phyloP scores from a whole-genome alignment of 2,329 filamentous ascomycete genomes.

The Fusarium sp. region DNA sequence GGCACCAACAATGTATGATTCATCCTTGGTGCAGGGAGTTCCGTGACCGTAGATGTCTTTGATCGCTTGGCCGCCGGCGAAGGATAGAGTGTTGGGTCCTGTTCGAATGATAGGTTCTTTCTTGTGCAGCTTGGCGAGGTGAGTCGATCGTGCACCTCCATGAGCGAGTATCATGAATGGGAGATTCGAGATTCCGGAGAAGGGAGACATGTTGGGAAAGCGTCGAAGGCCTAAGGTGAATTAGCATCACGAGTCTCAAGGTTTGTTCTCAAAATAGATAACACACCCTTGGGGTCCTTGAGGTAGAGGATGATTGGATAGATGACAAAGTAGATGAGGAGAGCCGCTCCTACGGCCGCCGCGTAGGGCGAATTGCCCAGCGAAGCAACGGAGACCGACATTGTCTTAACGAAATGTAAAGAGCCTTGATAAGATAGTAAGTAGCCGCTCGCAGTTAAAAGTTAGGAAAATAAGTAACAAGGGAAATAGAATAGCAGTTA shows the following conservation, averaged over 20 bases:
- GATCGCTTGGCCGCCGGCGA: slow-evolving; percentile 39
- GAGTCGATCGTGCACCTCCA: not conserved
- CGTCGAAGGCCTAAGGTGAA: slow-evolving; percentile 14
- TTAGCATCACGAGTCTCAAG: not conserved
- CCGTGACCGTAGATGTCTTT: slow-evolving; percentile 57
- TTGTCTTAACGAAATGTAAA: not conserved
- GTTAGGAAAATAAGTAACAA: no score
- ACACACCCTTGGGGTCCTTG: slow-evolving; percentile 50
- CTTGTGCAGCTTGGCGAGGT: slow-evolving; percentile 60
- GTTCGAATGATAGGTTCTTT: slow-evolving; percentile 48
- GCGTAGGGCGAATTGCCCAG: slow-evolving; percentile 34
- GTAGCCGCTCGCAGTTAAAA: no score
- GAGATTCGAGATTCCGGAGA: slow-evolving; percentile 34
- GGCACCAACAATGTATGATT: slow-evolving; percentile 55
- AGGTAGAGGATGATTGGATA: slow-evolving; percentile 27
- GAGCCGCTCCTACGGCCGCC: slow-evolving; percentile 5
- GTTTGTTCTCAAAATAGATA: rapidly evolving
- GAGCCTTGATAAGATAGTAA: no score
- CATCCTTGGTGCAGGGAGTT: slow-evolving; percentile 61
- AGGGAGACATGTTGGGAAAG: slow-evolving; percentile 27
- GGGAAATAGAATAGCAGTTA: no score
- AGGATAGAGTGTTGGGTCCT: slow-evolving; percentile 41
- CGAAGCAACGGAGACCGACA: slow-evolving; percentile 6
- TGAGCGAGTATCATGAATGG: slow-evolving; percentile 29
- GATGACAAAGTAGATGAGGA: slow-evolving; percentile 21